Conservation (phyloP, 2,329 filamentous ascomycete genomes). For the Fusarium hostae region DNA sequence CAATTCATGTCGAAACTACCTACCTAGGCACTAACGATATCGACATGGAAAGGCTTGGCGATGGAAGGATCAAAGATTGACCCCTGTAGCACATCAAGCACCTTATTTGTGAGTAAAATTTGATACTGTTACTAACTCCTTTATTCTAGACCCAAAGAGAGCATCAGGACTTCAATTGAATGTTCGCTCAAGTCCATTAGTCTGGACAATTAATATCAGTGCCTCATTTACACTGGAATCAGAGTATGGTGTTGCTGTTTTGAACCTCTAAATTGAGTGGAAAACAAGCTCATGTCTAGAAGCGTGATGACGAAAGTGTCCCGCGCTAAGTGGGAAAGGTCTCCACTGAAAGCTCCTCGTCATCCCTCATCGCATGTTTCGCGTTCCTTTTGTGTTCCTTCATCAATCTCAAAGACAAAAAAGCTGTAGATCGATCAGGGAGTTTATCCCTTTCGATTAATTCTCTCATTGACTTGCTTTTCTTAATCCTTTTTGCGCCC, state of each 20-base stretch:
- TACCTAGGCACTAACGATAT: background rate
- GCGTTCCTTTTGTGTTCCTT: conserved; percentile 20
- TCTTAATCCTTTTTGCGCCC: background rate
- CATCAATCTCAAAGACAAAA: conserved; percentile 30
- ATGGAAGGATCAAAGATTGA: conserved; percentile 19
- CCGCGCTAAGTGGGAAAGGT: conserved; percentile 20
- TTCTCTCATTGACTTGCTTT: background rate
- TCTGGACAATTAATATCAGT: background rate
- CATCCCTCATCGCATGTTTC: conserved; percentile 36
- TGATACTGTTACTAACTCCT: background rate
- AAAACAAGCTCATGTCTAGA: conserved; percentile 39
- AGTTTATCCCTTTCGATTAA: background rate
- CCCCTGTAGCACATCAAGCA: conserved; percentile 31
- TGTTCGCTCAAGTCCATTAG: too few relatives aligned
- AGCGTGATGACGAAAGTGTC: conserved; percentile 37
- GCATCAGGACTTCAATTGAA: background rate
- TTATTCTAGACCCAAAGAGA: background rate
- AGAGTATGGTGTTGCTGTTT: background rate
- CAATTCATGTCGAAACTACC: background rate
- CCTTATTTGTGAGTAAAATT: background rate
- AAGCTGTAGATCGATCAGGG: conserved; percentile 24
- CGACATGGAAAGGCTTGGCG: conserved; percentile 26
- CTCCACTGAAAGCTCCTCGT: conserved; percentile 37
- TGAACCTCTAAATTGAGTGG: conserved; percentile 20
- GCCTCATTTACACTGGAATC: background rate